Percentiles rank a stretch among this genome's conserved stretches.
phyloP scores from a whole-genome alignment of 1,284 basidiomycete species.

The Malassezia brasiliensis region DNA sequence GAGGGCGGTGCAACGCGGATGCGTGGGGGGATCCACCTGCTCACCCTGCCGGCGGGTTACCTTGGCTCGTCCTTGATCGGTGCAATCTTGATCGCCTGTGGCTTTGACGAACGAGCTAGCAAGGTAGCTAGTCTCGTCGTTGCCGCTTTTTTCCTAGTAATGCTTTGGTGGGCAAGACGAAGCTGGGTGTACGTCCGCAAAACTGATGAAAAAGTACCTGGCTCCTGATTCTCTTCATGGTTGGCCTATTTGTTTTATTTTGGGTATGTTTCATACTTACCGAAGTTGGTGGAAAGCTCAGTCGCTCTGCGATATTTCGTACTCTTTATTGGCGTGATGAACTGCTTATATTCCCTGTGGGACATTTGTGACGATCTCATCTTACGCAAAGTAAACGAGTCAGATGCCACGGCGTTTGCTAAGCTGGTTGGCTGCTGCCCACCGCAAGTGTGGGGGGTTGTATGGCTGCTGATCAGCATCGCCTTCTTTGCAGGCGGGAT shows the following conservation, averaged over 20 bases:
- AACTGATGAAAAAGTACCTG: constrained; percentile 20
- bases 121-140: constrained; percentile 77
- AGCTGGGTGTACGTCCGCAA: constrained; percentile 57
- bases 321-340: constrained; percentile 63
- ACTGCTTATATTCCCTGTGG: constrained; percentile 38
- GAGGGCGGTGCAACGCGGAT: constrained; percentile 87
- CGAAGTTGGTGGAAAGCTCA: constrained; percentile 24
- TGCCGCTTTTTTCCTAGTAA: constrained; percentile 77
- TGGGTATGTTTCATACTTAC: constrained; percentile 11
- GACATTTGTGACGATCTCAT: constrained; percentile 67
- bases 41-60: constrained; percentile 62
- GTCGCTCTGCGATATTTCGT: constrained; percentile 56
- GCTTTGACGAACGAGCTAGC: constrained; percentile 81
- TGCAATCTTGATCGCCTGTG: constrained; percentile 76
- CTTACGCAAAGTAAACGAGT: constrained; percentile 60
- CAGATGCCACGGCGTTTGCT: constrained; percentile 82
- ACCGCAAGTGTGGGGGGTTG: constrained; percentile 54
- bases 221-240: constrained; percentile 36
- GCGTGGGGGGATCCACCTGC: constrained; percentile 78
- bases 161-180: constrained; percentile 72
- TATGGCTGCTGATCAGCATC: constrained; percentile 77
- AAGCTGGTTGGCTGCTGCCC: constrained; percentile 63
- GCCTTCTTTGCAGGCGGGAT: constrained; percentile 72
- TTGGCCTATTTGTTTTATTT: constrained; percentile 35
- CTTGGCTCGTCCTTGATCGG: constrained; percentile 72